Evolutionary conservation across 306 rosid species (phyloP), one percentile per base, ranked within the genome.

Genomic region (Cicer cuneatum): DNA sequence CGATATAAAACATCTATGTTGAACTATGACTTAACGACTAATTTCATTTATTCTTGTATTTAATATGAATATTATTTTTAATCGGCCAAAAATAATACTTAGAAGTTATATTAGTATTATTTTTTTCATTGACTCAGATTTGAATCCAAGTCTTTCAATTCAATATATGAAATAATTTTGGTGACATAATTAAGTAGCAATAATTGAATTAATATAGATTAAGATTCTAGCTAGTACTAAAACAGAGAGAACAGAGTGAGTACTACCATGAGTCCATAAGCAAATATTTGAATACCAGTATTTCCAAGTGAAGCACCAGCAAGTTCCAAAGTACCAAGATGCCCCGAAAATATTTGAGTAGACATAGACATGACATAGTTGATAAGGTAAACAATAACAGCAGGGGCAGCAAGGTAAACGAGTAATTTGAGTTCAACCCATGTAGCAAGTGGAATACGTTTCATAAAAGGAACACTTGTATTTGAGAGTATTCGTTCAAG

Each of bases 301-400:
- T 87, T 90, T 49, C 92, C 96, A 3, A 90, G 96, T 8, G 96
- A 90, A 63, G 96, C 80, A 1, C 92, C 96, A 35, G 96, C 96
- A 9, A 87, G 92, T 42, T 90, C 92, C 0, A 90, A 85, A 48
- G 81, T 88, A 11, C 96, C 96, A 10, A 90, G 90, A 80, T 86
- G 96, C 42, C 92, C 92, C 3, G 86, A 78, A 71, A 87, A 74
- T 62, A 90, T 86, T 73, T 86, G 92, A 5, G 96, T 79, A 60
- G 92, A 84, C 92, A 90, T 88, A 9, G 92, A 86, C 90, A 87
- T 86, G 8, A 86, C 12, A n/a, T 90, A 71, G 82, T 90, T 90
- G 75, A 88, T 45, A 63, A 86, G 57, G 52, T 87, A 90, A 7
- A 90, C 92, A 3, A 81, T 8, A 1, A 90, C 86, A 5, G 96